phyloP scores from a whole-genome alignment of 345 rosid species.

The Pistacia atlantica region DNA sequence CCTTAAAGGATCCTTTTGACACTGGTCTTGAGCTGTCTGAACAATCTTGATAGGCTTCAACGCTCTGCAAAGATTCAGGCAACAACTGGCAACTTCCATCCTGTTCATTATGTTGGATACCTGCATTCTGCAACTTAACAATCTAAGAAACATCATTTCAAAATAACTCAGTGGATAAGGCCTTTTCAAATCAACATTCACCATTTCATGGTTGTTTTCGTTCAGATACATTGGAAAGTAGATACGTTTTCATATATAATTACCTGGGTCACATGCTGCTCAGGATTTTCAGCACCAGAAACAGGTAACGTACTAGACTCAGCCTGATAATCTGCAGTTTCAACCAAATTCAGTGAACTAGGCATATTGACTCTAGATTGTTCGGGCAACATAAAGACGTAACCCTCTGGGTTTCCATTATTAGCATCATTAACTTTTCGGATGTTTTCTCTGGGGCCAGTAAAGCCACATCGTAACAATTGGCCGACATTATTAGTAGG shows the following conservation, averaged over 20 bases:
- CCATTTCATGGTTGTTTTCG: background rate
- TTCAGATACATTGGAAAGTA: background rate
- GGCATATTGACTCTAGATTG: slow-evolving; percentile 8
- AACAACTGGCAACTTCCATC: slow-evolving; percentile 8
- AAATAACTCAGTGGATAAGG: background rate
- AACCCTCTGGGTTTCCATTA: slow-evolving; percentile 5
- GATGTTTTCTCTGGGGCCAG: background rate
- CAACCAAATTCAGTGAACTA: slow-evolving; percentile 10
- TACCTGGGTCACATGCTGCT: slow-evolving; percentile 19
- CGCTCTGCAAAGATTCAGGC: slow-evolving; percentile 17
- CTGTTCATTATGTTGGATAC: slow-evolving; percentile 4
- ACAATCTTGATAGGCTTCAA: slow-evolving; percentile 4
- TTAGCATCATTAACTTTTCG: slow-evolving; percentile 9
- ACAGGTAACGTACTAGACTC: slow-evolving; percentile 13
- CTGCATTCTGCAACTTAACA: slow-evolving; percentile 29
- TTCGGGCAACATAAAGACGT: background rate
- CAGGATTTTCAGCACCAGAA: background rate
- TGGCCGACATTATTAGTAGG: slow-evolving; percentile 1
- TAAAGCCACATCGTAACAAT: background rate
- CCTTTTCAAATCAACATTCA: background rate
- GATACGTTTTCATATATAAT: background rate
- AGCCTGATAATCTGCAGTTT: slow-evolving; percentile 14
- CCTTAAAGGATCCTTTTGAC: slow-evolving; percentile 10
- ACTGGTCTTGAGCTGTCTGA: slow-evolving; percentile 7
- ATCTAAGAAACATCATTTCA: background rate